Evolutionary conservation across 2,329 filamentous ascomycete genomes (phyloP), one percentile per base, ranked within the genome.

Genomic region (Ilyonectria mors-panacis): DNA sequence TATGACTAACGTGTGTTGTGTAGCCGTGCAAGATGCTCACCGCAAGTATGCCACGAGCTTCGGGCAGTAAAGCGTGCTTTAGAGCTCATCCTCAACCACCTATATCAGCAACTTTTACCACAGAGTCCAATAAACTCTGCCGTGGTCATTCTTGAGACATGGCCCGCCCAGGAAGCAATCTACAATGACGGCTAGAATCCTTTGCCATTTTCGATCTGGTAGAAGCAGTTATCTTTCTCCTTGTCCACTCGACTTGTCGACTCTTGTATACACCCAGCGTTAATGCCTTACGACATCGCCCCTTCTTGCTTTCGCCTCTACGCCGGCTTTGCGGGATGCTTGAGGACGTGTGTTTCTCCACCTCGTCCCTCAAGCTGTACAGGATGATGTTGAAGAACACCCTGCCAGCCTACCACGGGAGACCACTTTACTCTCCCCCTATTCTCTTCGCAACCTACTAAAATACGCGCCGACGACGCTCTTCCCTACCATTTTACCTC

Each of bases 11-110:
- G 28, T 54, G 9, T 8, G 13, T 45, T 47, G 35, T 62, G 7
- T 57, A 82, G 81, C 75, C 42, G 68, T 83, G 12, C 77, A 76
- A 70, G 81, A 81, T 50, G 81, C 81, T 33, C 79, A 83, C 66
- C 75, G 72, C 55, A 75, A 75, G 28, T 77, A 81, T 65, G 75
- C 75, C 35, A 67, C 68, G 28, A 75, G 76, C 8, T 80, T 79
- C 63, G 76, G 77, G 13, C 76, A 76, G 63, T 81, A 66, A 75
- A 57, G 33, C 28, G n/a, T 58, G 21, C 19, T 9, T 33, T 35
- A 19, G 19, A 35, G 28, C 10, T n/a, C n/a, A 30, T 42, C 13
- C 9, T 28, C 47, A 60, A 21, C 30, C 28, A 53, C 10, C 30
- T 2, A 45, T 21, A 9, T 15, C 28, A 37, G 6, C 50, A 7